Conservation (phyloP, 2,329 filamentous ascomycete species). For the Verticillium albo-atrum region DNA sequence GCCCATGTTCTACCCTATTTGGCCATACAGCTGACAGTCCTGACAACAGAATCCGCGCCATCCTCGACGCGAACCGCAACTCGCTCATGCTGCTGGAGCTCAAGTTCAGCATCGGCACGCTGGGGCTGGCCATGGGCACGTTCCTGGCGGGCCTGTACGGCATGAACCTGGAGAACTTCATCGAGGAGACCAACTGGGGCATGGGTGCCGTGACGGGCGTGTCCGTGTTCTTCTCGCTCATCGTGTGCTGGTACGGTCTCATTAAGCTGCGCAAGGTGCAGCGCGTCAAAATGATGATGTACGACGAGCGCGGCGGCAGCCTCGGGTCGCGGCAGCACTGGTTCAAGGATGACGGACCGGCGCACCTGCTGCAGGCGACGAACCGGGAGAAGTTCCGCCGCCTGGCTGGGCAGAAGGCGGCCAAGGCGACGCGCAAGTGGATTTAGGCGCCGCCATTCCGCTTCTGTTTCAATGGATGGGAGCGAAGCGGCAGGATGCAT, state of each 20-base stretch:
- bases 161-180: constrained; percentile 98
- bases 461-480: too few species aligned
- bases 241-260: constrained; percentile 82
- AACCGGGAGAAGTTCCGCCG: constrained; percentile 51
- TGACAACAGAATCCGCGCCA: constrained; percentile 74
- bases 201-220: constrained; percentile 71
- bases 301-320: constrained; percentile 29
- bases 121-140: constrained; percentile 91
- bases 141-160: constrained; percentile 98
- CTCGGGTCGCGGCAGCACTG: constrained; percentile 26
- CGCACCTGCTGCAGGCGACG: constrained; percentile 46
- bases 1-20: not conserved
- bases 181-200: constrained; percentile 87
- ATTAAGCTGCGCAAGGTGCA: constrained; percentile 80
- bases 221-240: constrained; percentile 67
- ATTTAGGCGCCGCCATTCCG: too few species aligned
- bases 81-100: constrained; percentile 95
- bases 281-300: constrained; percentile 87
- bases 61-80: constrained; percentile 96
- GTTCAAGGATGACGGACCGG: constrained; percentile 44
- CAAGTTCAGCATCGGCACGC: constrained; percentile 91
- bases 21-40: not conserved
- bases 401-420: constrained; percentile 44
- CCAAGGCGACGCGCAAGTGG: constrained; percentile 26
- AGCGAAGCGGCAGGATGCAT: not conserved